A percentile compares a stretch with the other conserved stretches of the same genome.
Conservation (phyloP, 495 filamentous ascomycete species). For the Daldinia decipiens region DNA sequence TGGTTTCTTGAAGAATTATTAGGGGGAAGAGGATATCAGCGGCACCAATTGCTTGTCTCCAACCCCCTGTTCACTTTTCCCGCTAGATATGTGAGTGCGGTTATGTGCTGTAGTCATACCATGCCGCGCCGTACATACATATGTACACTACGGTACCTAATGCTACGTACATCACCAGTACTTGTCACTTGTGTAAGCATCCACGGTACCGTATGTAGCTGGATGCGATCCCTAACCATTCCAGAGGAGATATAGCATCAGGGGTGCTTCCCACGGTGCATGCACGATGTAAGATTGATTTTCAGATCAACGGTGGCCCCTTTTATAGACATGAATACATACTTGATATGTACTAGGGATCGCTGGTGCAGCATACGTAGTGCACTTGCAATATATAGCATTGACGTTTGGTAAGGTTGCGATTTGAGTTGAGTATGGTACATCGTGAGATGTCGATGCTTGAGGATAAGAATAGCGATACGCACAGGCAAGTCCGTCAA, state of each 20-base stretch:
- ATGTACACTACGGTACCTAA: constrained; percentile 34
- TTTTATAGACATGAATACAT: constrained; percentile 28
- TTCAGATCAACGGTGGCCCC: constrained; percentile 47
- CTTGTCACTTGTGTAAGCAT: constrained; percentile 29
- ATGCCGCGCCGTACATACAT: constrained; percentile 45
- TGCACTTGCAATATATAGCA: constrained; percentile 14
- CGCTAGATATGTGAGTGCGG: constrained; percentile 46
- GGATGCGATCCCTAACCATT: constrained; percentile 28
- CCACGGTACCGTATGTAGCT: constrained; percentile 26
- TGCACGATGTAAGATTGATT: constrained; percentile 53
- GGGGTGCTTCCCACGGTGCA: constrained; percentile 46
- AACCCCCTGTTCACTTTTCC: constrained; percentile 38
- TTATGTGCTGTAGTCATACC: constrained; percentile 46
- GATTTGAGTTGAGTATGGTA: constrained; percentile 1
- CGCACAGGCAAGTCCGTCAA: constrained; percentile 5
- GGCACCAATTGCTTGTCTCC: constrained; percentile 32
- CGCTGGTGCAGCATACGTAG: constrained; percentile 24
- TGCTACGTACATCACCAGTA: constrained; percentile 37
- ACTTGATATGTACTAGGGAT: constrained; percentile 32
- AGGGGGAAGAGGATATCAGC: constrained; percentile 27
- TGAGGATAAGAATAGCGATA: constrained; percentile 31
- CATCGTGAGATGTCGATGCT: constrained; percentile 8
- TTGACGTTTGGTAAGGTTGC: constrained; percentile 7
- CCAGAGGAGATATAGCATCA: constrained; percentile 40
- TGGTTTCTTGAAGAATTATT: constrained; percentile 31